Conservation (phyloP, 2,329 filamentous ascomycete genomes). For the Cylindrodendrum hubeiense region DNA sequence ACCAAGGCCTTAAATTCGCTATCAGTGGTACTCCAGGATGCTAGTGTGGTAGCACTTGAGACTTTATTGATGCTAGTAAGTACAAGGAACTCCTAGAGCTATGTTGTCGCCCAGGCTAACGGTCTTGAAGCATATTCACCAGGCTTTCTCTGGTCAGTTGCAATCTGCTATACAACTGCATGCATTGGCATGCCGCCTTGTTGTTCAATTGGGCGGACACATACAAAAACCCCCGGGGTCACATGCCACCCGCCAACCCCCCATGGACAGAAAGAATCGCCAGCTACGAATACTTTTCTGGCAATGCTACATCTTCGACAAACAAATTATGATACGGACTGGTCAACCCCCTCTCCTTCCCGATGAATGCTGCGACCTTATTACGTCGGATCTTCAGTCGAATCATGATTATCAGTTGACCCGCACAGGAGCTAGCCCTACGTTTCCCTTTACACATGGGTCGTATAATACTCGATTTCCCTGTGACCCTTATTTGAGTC, state of each 20-base stretch:
- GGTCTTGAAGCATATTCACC: slow-evolving; percentile 53
- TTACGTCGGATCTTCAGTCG: slow-evolving; percentile 34
- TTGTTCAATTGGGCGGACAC: slow-evolving; percentile 64
- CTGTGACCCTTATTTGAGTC: slow-evolving; percentile 62
- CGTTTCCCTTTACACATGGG: too few species aligned
- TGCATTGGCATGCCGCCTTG: slow-evolving; percentile 58
- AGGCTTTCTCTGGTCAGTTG: slow-evolving; percentile 60
- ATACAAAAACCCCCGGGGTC: slow-evolving; percentile 34
- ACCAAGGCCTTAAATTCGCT: slow-evolving; percentile 57
- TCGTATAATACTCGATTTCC: slow-evolving; percentile 51
- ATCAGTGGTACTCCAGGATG: slow-evolving; percentile 55
- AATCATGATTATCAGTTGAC: neutral
- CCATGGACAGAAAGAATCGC: slow-evolving; percentile 44
- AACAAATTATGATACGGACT: slow-evolving; percentile 66
- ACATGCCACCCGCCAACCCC: slow-evolving; percentile 26
- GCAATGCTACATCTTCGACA: slow-evolving; percentile 67
- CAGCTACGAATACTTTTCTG: slow-evolving; percentile 63
- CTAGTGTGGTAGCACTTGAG: slow-evolving; percentile 58
- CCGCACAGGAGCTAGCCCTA: too few species aligned
- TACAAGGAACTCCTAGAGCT: neutral
- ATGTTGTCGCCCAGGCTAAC: neutral
- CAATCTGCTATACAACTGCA: slow-evolving; percentile 58
- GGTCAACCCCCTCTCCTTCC: slow-evolving; percentile 66
- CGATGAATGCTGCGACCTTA: slow-evolving; percentile 49
- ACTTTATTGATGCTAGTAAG: slow-evolving; percentile 62